phyloP scores from a whole-genome alignment of 441 rosid species.

The Pelargonium australe region DNA sequence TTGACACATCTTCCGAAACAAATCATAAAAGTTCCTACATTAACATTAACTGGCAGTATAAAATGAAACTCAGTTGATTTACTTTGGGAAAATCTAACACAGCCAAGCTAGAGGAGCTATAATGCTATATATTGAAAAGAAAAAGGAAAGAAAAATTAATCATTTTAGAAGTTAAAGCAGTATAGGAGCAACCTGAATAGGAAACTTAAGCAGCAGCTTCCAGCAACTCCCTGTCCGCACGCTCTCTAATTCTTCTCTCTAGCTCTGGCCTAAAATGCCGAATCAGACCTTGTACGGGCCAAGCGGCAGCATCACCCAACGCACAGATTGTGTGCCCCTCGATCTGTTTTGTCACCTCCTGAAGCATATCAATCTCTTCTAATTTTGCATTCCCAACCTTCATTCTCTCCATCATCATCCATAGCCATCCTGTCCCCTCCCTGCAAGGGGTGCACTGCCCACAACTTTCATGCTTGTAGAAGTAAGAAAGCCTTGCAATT shows the following conservation, averaged over 20 bases:
- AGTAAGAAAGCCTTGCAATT: slow-evolving; percentile 96
- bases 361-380: slow-evolving; percentile 99
- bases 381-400: slow-evolving; percentile 91
- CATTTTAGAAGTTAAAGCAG: background rate
- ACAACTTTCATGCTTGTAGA: slow-evolving; percentile 98
- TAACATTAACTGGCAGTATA: background rate
- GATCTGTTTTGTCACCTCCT: slow-evolving; percentile 96
- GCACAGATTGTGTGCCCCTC: slow-evolving; percentile 99
- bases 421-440: slow-evolving; percentile 98
- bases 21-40: background rate
- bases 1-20: slow-evolving; percentile 1
- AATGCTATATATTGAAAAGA: too few relatives aligned
- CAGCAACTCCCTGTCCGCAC: slow-evolving; percentile 84
- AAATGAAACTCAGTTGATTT: too few relatives aligned
- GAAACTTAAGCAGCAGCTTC: slow-evolving; percentile 75
- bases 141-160: background rate
- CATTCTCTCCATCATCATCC: slow-evolving; percentile 99
- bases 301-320: slow-evolving; percentile 98
- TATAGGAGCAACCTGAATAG: slow-evolving; percentile 41
- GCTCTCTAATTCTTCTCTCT: slow-evolving; percentile 89
- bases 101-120: too few relatives aligned
- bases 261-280: slow-evolving; percentile 98
- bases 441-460: slow-evolving; percentile 99
- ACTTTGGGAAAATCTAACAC: too few relatives aligned
- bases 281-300: slow-evolving; percentile 99